These are phyloP conservation scores for Polyporus tsugae DNA, from an alignment of 1,284 basidiomycete genomes.

Conservation along the genomic window DNA sequence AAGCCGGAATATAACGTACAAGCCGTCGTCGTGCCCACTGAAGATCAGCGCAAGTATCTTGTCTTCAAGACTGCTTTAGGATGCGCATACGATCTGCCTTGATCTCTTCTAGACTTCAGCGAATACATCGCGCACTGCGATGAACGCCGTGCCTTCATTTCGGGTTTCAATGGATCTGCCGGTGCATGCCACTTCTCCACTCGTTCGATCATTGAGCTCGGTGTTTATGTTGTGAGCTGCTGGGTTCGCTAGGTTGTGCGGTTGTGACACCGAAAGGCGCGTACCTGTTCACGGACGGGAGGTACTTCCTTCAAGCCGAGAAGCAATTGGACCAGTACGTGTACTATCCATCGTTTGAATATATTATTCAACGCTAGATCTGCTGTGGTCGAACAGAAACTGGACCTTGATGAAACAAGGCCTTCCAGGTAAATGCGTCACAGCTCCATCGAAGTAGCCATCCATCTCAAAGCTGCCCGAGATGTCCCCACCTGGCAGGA, in stretches of 20 bases:
- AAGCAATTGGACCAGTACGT: conserved; percentile 86
- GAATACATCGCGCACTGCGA: conserved; percentile 91
- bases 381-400: conserved; percentile 58
- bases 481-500: conserved; percentile 93
- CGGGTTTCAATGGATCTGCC: conserved; percentile 93
- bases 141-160: conserved; percentile 86
- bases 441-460: background rate
- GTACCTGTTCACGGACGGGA: conserved; percentile 90
- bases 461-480: conserved; percentile 35
- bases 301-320: conserved; percentile 93
- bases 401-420: conserved; percentile 97
- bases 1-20: conserved; percentile 64
- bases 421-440: conserved; percentile 60
- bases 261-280: conserved; percentile 80
- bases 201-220: background rate
- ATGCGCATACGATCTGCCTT: conserved; percentile 11
- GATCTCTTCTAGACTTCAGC: conserved; percentile 73
- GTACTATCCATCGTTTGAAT: background rate
- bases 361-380: background rate
- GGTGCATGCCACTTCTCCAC: conserved; percentile 52
- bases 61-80: background rate
- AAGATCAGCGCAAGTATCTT: conserved; percentile 81
- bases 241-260: conserved; percentile 68
- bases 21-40: conserved; percentile 83
- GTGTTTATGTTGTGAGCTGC: conserved; percentile 18